phyloP scores from a whole-genome alignment of 345 rosid species.

The Salix arbutifolia region DNA sequence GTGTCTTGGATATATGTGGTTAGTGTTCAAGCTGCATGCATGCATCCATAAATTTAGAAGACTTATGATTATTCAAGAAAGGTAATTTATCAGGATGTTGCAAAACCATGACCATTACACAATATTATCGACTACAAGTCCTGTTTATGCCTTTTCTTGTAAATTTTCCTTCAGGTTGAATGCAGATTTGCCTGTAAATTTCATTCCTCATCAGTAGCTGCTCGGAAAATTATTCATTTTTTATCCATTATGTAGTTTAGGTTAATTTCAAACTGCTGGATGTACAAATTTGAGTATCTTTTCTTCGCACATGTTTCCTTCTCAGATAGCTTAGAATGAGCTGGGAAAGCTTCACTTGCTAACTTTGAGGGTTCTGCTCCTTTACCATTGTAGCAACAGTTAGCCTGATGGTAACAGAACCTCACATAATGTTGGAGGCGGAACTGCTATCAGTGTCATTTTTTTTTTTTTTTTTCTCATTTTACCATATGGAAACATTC shows the following conservation, averaged over 20 bases:
- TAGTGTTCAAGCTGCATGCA: background rate
- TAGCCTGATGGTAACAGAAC: background rate
- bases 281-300: background rate
- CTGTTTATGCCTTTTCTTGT: background rate
- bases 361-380: background rate
- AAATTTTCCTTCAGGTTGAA: background rate
- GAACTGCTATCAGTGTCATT: background rate
- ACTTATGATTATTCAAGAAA: background rate
- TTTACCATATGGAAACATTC: background rate
- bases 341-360: background rate
- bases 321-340: background rate
- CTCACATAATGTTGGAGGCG: background rate
- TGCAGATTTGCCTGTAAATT: background rate
- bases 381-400: background rate
- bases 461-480: background rate
- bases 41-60: background rate
- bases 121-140: background rate
- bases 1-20: background rate
- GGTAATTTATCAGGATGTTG: background rate
- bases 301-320: background rate
- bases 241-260: background rate
- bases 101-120: background rate
- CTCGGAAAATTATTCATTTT: background rate
- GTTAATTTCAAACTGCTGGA: background rate
- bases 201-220: background rate